Evolutionary conservation across 225 moss, liverwort and hornwort genomes (phyloP), one percentile per base, ranked within the genome.

Genomic region (Sphagnum tenellum): DNA sequence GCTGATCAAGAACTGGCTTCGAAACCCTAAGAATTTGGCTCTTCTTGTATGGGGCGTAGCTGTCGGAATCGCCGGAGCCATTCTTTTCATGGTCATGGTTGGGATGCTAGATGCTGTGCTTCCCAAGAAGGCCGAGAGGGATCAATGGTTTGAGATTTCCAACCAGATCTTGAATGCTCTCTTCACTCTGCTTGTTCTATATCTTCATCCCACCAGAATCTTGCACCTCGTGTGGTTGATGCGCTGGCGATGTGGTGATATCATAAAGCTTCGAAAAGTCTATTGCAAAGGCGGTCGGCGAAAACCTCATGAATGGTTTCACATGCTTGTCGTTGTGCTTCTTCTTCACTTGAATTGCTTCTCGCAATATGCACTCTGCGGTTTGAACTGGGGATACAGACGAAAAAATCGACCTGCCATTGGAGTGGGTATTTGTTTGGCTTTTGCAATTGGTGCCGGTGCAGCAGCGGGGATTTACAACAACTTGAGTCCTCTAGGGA

Each of bases 21-120:
- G 82, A 51, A 93, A 89, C 64, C 96, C 96, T 7, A 93, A 87
- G 80, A 98, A 92, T 63, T 73, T 79, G 54, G 96, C 92, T 12
- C 81, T 98, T 46, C 70, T 87, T 14, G 1, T 90, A 50, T 98
- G 96, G 96, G 73, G 82, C 45, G 50, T 92, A 51, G 92, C 75
- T 8, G 96, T 98, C 2, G 67, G 71, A 44, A 69, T 98, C 46
- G 89, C 92, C 5, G 96, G 96, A 67, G 96, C 92, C 12, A 88
- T 98, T 68, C 87, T 98, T 4, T 98, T 98, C 61, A 98, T 98
- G 96, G 96, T 98, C 14, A 89, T 98, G 92, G 83, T 85, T 48
- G 96, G 96, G 50, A 98, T 98, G 96, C 78, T 98, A 0, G 82
- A 93, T 77, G 72, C 64, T 48, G 90, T 84, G 9, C 60, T 98